A percentile compares a stretch with the other conserved stretches of the same genome.
Conservation (phyloP, 108 stramenopile species). For the Cylindrotheca closterium region DNA sequence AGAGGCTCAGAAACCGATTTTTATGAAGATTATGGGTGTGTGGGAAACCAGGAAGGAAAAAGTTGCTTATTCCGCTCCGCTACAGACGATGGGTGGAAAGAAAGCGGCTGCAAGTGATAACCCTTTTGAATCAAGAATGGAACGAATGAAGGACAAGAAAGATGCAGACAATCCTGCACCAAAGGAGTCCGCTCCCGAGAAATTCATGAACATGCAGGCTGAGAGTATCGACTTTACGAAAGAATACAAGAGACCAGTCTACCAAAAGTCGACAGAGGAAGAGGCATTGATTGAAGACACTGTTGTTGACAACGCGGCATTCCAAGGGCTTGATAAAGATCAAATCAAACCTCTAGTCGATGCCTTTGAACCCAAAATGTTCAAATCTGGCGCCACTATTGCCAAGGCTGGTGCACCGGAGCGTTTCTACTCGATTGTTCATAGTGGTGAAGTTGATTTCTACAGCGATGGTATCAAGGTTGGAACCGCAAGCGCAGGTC, state of each 20-base stretch:
- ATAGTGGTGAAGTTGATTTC: conserved; percentile 70
- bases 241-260: conserved; percentile 42
- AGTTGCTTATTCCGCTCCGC: conserved; percentile 2
- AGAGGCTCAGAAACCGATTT: conserved; percentile 9
- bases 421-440: conserved; percentile 67
- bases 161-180: conserved; percentile 3
- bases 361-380: conserved; percentile 55
- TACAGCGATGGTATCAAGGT: conserved; percentile 63
- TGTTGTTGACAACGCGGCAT: conserved; percentile 64
- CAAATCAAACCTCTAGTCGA: conserved; percentile 61
- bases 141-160: conserved; percentile 6
- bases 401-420: conserved; percentile 75
- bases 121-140: not conserved
- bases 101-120: conserved; percentile 5
- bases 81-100: not conserved
- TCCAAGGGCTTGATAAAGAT: conserved; percentile 43
- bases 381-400: conserved; percentile 47
- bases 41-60: conserved; percentile 13
- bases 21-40: conserved; percentile 25
- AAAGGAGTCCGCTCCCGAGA: conserved; percentile 4
- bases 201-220: conserved; percentile 11
- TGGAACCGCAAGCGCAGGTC: conserved; percentile 46
- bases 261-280: conserved; percentile 54
- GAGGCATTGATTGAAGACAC: conserved; percentile 48
- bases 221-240: conserved; percentile 6